These are phyloP conservation scores for Mariannaea sp. DNA, from an alignment of 2,329 filamentous ascomycete genomes.

Conservation along the genomic window DNA sequence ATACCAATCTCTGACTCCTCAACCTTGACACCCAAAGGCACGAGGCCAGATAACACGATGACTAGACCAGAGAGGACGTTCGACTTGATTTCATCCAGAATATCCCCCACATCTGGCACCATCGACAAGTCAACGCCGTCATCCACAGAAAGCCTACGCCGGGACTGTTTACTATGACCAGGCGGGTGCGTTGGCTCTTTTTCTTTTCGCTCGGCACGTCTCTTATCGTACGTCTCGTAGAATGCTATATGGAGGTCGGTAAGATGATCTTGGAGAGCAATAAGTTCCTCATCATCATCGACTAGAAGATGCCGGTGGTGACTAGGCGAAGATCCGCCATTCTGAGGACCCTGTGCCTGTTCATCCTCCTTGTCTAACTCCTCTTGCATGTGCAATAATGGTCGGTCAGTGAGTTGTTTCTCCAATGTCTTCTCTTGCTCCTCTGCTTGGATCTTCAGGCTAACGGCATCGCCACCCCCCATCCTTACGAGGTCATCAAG, in stretches of 20 bases:
- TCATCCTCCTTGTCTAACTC: conserved; percentile 80
- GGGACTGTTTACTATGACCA: conserved; percentile 38
- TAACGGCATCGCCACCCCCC: conserved; percentile 69
- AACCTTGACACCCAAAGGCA: conserved; percentile 80
- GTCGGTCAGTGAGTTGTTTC: conserved; percentile 86
- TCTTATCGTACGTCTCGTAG: conserved; percentile 78
- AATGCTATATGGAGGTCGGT: conserved; percentile 77
- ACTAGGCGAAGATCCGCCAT: conserved; percentile 36
- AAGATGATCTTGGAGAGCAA: conserved; percentile 76
- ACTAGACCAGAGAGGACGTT: conserved; percentile 74
- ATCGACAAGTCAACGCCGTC: conserved; percentile 51
- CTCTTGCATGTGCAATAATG: conserved; percentile 89
- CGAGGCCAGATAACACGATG: conserved; percentile 88
- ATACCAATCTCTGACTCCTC: conserved; percentile 83
- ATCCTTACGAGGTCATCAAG: conserved; percentile 79
- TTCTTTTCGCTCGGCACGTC: conserved; percentile 45
- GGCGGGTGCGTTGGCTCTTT: conserved; percentile 43
- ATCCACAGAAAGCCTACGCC: conserved; percentile 42
- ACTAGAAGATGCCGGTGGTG: conserved; percentile 73
- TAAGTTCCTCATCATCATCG: conserved; percentile 85
- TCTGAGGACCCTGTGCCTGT: conserved; percentile 33
- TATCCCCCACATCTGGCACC: conserved; percentile 82
- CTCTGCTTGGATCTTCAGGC: conserved; percentile 75
- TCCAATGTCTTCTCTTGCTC: conserved; percentile 88
- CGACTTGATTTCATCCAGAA: conserved; percentile 83